Conservation (phyloP, 257 asterid genomes). For the Solanum clarkiae region DNA sequence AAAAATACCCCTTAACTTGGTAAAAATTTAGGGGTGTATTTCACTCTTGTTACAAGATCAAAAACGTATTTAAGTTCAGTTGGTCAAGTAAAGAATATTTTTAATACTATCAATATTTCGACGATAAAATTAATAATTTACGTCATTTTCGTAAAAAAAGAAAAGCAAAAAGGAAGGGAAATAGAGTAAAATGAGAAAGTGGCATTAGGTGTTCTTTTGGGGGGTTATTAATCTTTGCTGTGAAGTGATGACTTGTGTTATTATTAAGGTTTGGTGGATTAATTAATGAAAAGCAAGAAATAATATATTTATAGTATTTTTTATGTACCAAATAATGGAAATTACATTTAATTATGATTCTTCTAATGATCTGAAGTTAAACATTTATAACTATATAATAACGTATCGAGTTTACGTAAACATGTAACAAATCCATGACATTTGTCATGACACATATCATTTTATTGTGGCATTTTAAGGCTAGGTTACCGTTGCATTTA, state of each 20-base stretch:
- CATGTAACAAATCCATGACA: background rate
- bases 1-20: no score
- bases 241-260: conserved; percentile 2
- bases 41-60: no score
- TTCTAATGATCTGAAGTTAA: background rate
- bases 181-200: background rate
- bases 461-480: background rate
- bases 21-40: no score
- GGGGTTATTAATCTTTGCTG: background rate
- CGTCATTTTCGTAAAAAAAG: no score
- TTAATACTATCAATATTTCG: no score
- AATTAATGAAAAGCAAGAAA: background rate
- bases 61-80: no score
- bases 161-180: background rate
- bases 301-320: background rate
- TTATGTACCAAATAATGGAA: background rate
- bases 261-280: background rate
- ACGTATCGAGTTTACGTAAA: rapidly evolving
- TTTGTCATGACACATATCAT: background rate
- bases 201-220: background rate
- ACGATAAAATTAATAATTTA: no score
- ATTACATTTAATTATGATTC: background rate
- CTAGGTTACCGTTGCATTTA: background rate
- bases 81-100: no score
- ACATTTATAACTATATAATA: background rate